A percentile compares a stretch with the other conserved stretches of the same genome.
phyloP scores from a whole-genome alignment of 495 filamentous ascomycete species.

The Alectoria sarmentosa region DNA sequence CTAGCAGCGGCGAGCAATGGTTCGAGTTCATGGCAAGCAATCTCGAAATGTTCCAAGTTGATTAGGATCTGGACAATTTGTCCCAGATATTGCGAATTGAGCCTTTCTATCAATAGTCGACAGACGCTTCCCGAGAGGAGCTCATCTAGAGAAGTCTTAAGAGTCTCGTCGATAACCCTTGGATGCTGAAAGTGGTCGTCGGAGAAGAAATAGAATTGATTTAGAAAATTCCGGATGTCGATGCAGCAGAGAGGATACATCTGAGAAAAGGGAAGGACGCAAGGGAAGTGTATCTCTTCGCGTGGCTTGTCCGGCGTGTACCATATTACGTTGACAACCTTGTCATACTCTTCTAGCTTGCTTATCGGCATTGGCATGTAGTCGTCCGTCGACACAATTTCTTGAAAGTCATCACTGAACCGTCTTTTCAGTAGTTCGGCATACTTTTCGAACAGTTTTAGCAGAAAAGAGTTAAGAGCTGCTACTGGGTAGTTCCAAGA shows the following conservation, averaged over 20 bases:
- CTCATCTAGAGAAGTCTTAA: constrained; percentile 79
- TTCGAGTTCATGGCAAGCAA: constrained; percentile 81
- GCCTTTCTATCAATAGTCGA: constrained; percentile 76
- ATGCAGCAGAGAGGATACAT: constrained; percentile 99
- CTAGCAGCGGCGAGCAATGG: constrained; percentile 72
- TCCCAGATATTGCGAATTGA: constrained; percentile 86
- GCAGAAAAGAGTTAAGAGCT: constrained; percentile 70
- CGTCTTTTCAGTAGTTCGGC: constrained; percentile 82
- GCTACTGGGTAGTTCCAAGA: constrained; percentile 85
- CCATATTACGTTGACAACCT: constrained; percentile 90
- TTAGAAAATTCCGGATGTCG: constrained; percentile 91
- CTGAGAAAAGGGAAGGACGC: constrained; percentile 90
- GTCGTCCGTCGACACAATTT: constrained; percentile 95
- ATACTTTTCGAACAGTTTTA: constrained; percentile 87
- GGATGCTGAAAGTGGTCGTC: constrained; percentile 89
- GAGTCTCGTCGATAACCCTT: constrained; percentile 77
- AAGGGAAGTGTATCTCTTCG: constrained; percentile 76
- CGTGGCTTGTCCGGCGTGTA: constrained; percentile 72
- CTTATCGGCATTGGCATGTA: constrained; percentile 99
- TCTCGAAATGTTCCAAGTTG: constrained; percentile 95
- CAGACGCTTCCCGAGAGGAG: constrained; percentile 88
- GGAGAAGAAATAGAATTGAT: constrained; percentile 92
- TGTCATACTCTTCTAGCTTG: constrained; percentile 83
- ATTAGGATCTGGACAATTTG: constrained; percentile 98
- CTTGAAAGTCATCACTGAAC: constrained; percentile 89